These are phyloP conservation scores for Xylariaceae sp. DNA, from an alignment of 2,329 filamentous ascomycete genomes.

Conservation along the genomic window DNA sequence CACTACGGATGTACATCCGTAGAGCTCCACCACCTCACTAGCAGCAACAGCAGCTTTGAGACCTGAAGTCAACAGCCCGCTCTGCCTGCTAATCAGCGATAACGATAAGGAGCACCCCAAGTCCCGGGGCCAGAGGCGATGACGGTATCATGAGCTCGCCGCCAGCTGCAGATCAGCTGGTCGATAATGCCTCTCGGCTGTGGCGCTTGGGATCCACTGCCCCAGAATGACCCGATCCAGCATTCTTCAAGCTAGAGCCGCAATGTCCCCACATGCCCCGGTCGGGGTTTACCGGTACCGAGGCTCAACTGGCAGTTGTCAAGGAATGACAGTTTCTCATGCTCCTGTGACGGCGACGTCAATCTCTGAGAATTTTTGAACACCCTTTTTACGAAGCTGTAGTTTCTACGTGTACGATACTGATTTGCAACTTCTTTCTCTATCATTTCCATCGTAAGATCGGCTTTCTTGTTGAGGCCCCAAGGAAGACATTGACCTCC, in stretches of 20 bases:
- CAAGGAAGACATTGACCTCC: too few species aligned
- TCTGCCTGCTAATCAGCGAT: neutral
- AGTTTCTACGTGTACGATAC: neutral
- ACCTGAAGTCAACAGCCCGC: neutral
- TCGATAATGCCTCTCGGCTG: too few species aligned
- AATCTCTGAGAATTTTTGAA: neutral
- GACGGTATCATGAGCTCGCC: too few species aligned
- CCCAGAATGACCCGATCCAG: neutral
- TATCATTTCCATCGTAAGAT: neutral
- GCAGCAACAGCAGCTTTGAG: neutral
- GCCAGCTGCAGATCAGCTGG: too few species aligned
- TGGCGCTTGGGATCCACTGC: too few species aligned
- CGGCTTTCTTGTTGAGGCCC: neutral
- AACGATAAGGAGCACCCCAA: too few species aligned
- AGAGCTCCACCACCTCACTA: conserved; percentile 1
- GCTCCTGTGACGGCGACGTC: conserved; percentile 14
- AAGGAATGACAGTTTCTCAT: neutral
- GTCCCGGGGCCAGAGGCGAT: too few species aligned
- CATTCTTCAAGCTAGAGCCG: conserved; percentile 14
- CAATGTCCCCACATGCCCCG: neutral
- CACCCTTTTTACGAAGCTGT: neutral
- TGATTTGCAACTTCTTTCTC: neutral
- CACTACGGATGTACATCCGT: too few species aligned
- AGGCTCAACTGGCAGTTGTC: conserved; percentile 12
- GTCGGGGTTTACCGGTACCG: conserved; percentile 13